Conservation (phyloP, 2,329 filamentous ascomycete species). For the Aspergillus sp. region DNA sequence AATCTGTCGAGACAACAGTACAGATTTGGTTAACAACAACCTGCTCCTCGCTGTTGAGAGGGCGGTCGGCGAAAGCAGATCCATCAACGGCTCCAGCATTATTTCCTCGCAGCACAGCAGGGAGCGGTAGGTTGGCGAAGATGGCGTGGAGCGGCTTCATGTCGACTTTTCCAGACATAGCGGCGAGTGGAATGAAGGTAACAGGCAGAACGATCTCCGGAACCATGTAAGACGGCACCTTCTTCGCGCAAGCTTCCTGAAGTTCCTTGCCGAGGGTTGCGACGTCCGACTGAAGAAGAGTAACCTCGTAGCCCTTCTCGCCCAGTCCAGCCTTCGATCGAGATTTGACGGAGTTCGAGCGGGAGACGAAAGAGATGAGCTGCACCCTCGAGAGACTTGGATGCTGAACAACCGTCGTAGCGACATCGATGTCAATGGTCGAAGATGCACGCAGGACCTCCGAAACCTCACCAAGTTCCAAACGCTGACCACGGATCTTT, state of each 20-base stretch:
- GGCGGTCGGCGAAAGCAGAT: constrained; percentile 4
- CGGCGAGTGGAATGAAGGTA: constrained; percentile 19
- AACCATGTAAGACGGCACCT: constrained; percentile 23
- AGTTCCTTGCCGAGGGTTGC: constrained; percentile 16
- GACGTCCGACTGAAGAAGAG: constrained; percentile 15
- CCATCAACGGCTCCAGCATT: constrained; percentile 1
- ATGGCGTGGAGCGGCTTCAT: constrained; percentile 24
- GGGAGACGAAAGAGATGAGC: constrained; percentile 23
- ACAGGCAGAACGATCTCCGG: constrained; percentile 21
- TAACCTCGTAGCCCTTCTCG: constrained; percentile 6
- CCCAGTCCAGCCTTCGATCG: constrained; percentile 6
- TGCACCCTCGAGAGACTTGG: constrained; percentile 20
- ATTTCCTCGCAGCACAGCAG: constrained; percentile 16
- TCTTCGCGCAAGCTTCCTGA: constrained; percentile 17
- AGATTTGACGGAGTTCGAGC: constrained; percentile 3
- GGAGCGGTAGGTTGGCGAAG: constrained; percentile 20
- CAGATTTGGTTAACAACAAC: constrained; percentile 18
- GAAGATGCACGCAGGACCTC: constrained; percentile 23
- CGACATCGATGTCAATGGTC: constrained; percentile 15
- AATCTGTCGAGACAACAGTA: constrained; percentile 14
- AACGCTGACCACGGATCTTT: constrained; percentile 73
- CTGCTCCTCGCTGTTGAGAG: constrained; percentile 19
- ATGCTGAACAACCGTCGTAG: constrained; percentile 24
- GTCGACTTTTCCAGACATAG: constrained; percentile 28
- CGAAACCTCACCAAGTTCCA: constrained; percentile 69